Base-by-base conservation (phyloP, 2,329 filamentous ascomycete genomes). In the Dactylellina sp. region DNA sequence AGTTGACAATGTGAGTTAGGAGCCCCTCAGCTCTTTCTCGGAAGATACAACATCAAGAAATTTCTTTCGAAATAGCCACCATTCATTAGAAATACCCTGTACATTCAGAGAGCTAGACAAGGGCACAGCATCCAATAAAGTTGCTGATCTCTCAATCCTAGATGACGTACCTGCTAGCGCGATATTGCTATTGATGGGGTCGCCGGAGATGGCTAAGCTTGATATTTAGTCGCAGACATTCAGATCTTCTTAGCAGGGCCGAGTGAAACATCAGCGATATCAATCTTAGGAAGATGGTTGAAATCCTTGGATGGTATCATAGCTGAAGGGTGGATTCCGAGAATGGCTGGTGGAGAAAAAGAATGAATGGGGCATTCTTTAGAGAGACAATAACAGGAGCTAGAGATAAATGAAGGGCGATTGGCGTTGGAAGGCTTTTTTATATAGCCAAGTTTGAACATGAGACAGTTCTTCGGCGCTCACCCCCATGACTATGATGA, bases 181-280 rank as follows among this genome's bases (percentile, higher is more conserved):
- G 52, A 74, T 24, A 66, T 74, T 55, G 35, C 28, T 61, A 55
- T 66, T 50, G 50, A 65, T 74, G 53, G 61, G 61, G 66, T 66
- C 70, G 70, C 70, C 70, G 70, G 70, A 74, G 37, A 74, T 74
- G 55, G 70, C 60, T 74, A 74, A 64, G 61, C 61, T 66, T 62
- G 24, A 56, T 74, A 62, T 35, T 66, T 74, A 74, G 70, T 74
- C 56, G 68, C 61, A 66, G 66, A 66, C 55, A 66, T 74, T 62
- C 55, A 74, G 61, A 74, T 74, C 53, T 62, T 62, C 70, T 66
- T 74, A 52, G 61, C 49, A 52, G 70, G 70, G 70, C 70, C 57
- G 59, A 66, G 61, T 74, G 70, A 74, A 74, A 74, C 70, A 60
- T 20, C 53, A 44, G 56, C 53, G 55, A 74, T 66, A 74, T 74